Evolutionary conservation across 2,329 filamentous ascomycete genomes (phyloP).

Genomic region (Plenodomus tracheiphilus): DNA sequence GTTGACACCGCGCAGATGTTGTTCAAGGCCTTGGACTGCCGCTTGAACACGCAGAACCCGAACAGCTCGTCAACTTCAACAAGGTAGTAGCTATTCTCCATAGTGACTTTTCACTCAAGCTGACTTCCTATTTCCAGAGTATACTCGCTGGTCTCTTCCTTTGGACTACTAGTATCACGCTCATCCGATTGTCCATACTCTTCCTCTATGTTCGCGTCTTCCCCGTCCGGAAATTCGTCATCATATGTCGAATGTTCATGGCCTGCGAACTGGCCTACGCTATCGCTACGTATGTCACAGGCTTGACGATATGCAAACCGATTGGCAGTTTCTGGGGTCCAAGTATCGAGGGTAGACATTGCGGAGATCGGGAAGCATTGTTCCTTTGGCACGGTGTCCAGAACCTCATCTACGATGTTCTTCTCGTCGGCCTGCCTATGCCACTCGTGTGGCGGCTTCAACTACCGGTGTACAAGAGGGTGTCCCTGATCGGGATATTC

Average conservation of each 20-base stretch:
- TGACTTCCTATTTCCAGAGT: not conserved
- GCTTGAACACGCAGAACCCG: not conserved
- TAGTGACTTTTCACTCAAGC: too few species aligned
- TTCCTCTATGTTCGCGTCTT: slow-evolving; percentile 2
- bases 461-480: not conserved
- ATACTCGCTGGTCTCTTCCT: not conserved
- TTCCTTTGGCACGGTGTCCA: slow-evolving; percentile 2
- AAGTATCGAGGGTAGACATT: slow-evolving; percentile 3
- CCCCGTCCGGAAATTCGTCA: not conserved
- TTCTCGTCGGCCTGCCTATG: slow-evolving; percentile 3
- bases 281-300: not conserved
- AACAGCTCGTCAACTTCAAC: not conserved
- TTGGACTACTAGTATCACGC: slow-evolving; percentile 1
- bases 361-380: not conserved
- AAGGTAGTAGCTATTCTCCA: not conserved
- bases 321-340: slow-evolving; percentile 7
- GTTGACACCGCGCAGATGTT: not conserved
- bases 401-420: not conserved
- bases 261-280: not conserved
- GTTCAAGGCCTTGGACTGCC: slow-evolving; percentile 1
- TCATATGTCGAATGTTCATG: not conserved
- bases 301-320: slow-evolving; percentile 7
- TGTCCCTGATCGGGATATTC: slow-evolving; percentile 2
- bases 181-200: slow-evolving; percentile 1
- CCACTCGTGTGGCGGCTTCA: slow-evolving; percentile 2